Conservation (phyloP, 2,329 filamentous ascomycete species). For the Cladophialophora carrionii region DNA sequence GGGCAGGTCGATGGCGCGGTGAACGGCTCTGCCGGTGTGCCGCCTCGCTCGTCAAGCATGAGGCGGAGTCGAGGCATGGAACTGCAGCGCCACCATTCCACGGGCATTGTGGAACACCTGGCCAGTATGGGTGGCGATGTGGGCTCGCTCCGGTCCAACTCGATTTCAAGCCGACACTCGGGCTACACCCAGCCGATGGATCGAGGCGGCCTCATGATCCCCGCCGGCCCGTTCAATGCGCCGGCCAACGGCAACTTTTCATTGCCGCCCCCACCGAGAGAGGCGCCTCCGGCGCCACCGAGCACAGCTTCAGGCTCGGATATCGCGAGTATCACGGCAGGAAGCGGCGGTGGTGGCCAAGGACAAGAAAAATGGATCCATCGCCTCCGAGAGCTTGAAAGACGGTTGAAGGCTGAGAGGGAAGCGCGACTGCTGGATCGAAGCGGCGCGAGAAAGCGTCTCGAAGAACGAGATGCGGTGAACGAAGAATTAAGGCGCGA, state of each 20-base stretch:
- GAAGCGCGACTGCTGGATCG: constrained; percentile 85
- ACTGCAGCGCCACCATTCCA: constrained; percentile 55
- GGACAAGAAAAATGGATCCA: constrained; percentile 81
- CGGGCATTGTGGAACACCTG: constrained; percentile 53
- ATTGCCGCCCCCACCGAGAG: constrained; percentile 31
- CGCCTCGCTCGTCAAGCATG: constrained; percentile 42
- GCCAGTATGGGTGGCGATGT: constrained; percentile 38
- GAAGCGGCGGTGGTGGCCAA: constrained; percentile 34
- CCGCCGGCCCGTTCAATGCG: constrained; percentile 34
- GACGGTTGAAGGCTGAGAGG: constrained; percentile 83
- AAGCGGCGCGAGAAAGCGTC: constrained; percentile 75
- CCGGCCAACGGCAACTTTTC: constrained; percentile 37
- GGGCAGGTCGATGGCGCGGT: constrained; percentile 28
- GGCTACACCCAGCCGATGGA: constrained; percentile 20
- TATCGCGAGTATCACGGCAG: constrained; percentile 31
- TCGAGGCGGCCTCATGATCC: constrained; percentile 34
- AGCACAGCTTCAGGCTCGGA: constrained; percentile 32
- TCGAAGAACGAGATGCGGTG: constrained; percentile 75
- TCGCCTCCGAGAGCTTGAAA: constrained; percentile 82
- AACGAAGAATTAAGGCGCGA: constrained; percentile 70
- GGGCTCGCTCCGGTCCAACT: constrained; percentile 36
- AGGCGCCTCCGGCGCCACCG: constrained; percentile 35
- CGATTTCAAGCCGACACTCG: constrained; percentile 34
- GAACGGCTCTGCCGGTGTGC: constrained; percentile 37
- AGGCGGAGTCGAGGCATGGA: constrained; percentile 30